phyloP scores from a whole-genome alignment of 306 rosid species.

The Pachyrhizus erosus region DNA sequence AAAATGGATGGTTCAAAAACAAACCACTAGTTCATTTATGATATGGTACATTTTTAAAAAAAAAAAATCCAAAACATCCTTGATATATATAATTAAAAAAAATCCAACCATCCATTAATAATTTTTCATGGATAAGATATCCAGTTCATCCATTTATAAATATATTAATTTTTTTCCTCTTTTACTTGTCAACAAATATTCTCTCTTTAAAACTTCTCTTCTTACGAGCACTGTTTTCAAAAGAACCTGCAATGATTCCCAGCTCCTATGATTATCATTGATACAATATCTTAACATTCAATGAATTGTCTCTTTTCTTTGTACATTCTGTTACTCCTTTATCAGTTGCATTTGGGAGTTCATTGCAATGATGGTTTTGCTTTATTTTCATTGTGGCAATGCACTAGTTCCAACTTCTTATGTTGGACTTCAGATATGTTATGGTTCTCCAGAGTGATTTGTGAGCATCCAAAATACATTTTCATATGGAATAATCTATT shows the following conservation, averaged over 20 bases:
- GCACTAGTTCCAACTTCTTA: background rate
- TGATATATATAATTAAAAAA: background rate
- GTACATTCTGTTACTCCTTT: background rate
- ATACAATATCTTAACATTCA: too few relatives aligned
- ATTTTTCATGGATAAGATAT: background rate
- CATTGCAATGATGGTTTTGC: background rate
- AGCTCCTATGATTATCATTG: too few relatives aligned
- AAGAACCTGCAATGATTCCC: too few relatives aligned
- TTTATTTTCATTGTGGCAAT: background rate
- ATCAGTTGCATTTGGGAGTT: background rate
- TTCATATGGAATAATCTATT: constrained; percentile 8
- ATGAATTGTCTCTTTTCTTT: background rate
- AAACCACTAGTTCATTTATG: background rate
- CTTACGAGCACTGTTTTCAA: background rate
- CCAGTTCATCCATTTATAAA: background rate
- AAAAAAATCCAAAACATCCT: background rate
- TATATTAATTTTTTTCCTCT: too few relatives aligned
- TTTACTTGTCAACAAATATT: too few relatives aligned
- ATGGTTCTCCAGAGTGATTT: constrained; percentile 8
- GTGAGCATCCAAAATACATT: background rate
- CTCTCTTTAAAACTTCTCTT: background rate
- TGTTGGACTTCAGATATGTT: background rate
- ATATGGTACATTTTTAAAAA: background rate
- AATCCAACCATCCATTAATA: background rate
- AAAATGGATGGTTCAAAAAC: background rate